Evolutionary conservation across 805 yeast genomes (phyloP).

Genomic region (Metschnikowia cerradonensis): DNA sequence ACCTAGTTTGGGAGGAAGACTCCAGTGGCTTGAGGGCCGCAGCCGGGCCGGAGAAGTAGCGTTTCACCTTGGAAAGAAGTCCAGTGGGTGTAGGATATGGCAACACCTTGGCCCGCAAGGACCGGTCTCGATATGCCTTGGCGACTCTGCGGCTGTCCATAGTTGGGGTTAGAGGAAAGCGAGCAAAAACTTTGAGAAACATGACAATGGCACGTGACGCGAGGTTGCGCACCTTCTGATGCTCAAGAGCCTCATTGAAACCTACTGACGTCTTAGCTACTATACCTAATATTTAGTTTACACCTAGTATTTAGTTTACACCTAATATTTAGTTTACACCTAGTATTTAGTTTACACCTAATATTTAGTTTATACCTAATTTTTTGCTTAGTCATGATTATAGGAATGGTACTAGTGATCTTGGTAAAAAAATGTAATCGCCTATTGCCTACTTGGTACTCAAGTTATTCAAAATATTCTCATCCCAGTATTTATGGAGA

Average conservation of each 20-base stretch:
- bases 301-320: too few species aligned
- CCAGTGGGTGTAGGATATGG: conserved; percentile 24
- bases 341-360: too few species aligned
- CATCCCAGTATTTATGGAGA: too few species aligned
- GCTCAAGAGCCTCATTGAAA: background rate
- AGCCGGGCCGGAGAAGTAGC: conserved; percentile 20
- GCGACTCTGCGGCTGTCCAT: conserved; percentile 38
- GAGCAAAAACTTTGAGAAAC: conserved; percentile 5
- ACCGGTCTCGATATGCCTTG: conserved; percentile 25
- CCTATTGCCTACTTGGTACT: too few species aligned
- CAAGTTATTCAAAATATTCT: too few species aligned
- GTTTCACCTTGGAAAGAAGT: conserved; percentile 26
- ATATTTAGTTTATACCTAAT: too few species aligned
- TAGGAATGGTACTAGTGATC: too few species aligned
- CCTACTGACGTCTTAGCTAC: too few species aligned
- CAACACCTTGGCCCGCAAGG: conserved; percentile 17
- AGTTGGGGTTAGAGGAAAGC: background rate
- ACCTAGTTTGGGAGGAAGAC: background rate
- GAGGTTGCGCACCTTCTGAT: background rate
- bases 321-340: too few species aligned
- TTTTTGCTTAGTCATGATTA: too few species aligned
- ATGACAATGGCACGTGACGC: conserved; percentile 4
- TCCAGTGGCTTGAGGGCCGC: background rate
- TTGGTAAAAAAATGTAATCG: too few species aligned
- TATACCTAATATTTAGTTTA: too few species aligned